Base-by-base conservation (phyloP, 306 rosid species). In the Cucumis hystrix region DNA sequence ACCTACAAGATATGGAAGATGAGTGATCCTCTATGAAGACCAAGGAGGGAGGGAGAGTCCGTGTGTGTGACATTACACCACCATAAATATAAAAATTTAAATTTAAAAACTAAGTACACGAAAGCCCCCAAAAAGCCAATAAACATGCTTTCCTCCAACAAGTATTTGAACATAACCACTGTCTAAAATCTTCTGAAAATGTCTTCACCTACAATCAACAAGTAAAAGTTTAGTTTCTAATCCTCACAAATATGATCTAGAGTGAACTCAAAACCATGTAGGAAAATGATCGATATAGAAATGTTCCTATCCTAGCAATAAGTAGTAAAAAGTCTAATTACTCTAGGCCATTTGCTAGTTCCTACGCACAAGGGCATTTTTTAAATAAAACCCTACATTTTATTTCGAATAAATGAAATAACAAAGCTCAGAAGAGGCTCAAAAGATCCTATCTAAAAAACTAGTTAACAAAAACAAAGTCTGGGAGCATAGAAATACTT, bases 161-260 rank as follows among this genome's bases (percentile, higher is more conserved):
- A 73, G 77, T 52, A 52, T 54, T 73, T 52, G 77, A 73, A 73
- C 77, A 73, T 73, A 52, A 73, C 63, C 77, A 73, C 45, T 73
- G 77, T 73, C 77, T 73, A 73, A 72, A 73, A 52, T 54, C 77
- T 54, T 73, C 77, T 4, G 77, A 73, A 73, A 73, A 15, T 73
- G 77, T 73, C 77, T 54, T 73, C 77, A 73, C 77, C 77, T 73
- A 73, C 77, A 73, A 73, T 73, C 77, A 73, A 73, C 75, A 73
- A 73, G 62, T 73, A 73, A 73, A 54, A 28, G 77, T 73, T 73
- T 73, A 73, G 77, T 51, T 30, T 73, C 63, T 54, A 47, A 73
- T 73, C 77, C 77, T 73, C 49, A 54, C 25, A 51, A 72, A 51
- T 33, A 73, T 54, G 62, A 54, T 73, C 77, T 73, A 33, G 41